Base-by-base conservation (phyloP, 1,284 basidiomycete species). In the Flammula alnicola region DNA sequence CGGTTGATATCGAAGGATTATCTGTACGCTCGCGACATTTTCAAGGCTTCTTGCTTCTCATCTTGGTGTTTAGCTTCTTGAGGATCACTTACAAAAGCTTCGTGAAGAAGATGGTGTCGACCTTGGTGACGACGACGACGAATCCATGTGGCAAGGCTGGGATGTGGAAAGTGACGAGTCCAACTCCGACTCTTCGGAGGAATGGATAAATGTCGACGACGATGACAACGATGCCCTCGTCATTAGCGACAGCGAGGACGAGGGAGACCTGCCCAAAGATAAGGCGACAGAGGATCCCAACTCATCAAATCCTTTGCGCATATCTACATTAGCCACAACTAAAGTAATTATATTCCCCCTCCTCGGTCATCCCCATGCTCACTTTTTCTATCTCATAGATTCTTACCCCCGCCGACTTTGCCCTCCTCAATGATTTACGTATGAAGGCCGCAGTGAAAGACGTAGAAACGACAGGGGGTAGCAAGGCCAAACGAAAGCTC, bases 381-480 rank as follows among this genome's bases (percentile, higher is more conserved):
- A 42, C 8, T 26, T 14, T 49, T 32, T 35, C 33, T 30, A 25
- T 50, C 23, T 17, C 17, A 31, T 51, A 95, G 93, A 99, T 99
- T 63, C 83, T 99, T 27, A 99, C 97, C 0, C 97, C 97, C 0
- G 95, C 95, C 22, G 96, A 99, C 71, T 99, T 98, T 68, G 92
- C 92, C 0, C 76, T 98, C 43, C 80, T 99, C 48, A 93, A 93
- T 62, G 93, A 98, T 61, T 83, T 99, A 7, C 88, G 90, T 6
- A 80, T 94, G 49, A 81, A 91, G 71, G 91, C 88, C 0, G 92
- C 92, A n/a, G 75, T 78, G 16, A 79, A 84, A 48, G 84, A 83
- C 2, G 85, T 90, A 7, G 86, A 92, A 61, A 71, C 73, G 25
- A 84, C 84, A 1, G 88, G 88, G 3, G 88, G 91, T 3, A 78